A percentile compares a stretch with the other conserved stretches of the same genome.
These are phyloP conservation scores for Aspergillus affinis DNA, from an alignment of 495 filamentous ascomycete species.

Conservation along the genomic window DNA sequence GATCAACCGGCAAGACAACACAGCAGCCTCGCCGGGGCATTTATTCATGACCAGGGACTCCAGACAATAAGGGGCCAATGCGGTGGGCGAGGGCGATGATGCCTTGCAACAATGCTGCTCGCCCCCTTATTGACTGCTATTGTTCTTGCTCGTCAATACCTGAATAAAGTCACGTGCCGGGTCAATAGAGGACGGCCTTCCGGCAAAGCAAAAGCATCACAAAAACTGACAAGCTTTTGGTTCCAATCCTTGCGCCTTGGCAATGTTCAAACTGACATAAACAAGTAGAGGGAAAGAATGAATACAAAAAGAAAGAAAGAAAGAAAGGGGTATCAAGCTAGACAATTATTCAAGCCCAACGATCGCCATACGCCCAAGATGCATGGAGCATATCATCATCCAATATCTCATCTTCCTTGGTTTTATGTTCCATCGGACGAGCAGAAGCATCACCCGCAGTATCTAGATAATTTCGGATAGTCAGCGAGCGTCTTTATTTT, in stretches of 20 bases:
- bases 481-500: background rate
- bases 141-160: constrained; percentile 26
- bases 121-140: constrained; percentile 22
- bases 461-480: constrained; percentile 4
- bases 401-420: background rate
- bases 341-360: constrained; percentile 17
- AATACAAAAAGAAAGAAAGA: background rate
- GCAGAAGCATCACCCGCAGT: background rate
- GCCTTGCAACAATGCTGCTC: constrained; percentile 8
- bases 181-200: background rate
- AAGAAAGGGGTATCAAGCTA: constrained; percentile 12
- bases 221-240: background rate
- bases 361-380: constrained; percentile 19
- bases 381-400: constrained; percentile 16
- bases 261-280: background rate
- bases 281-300: background rate
- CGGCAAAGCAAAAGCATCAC: too few species aligned
- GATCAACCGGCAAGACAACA: background rate
- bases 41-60: background rate
- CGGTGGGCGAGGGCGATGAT: background rate
- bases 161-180: constrained; percentile 10
- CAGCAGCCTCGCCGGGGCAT: background rate
- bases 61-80: background rate
- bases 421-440: background rate
- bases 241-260: background rate